A percentile compares a stretch with the other conserved stretches of the same genome.
phyloP scores from a whole-genome alignment of 352 stramenopile species.

The Pseudoperonospora humuli region DNA sequence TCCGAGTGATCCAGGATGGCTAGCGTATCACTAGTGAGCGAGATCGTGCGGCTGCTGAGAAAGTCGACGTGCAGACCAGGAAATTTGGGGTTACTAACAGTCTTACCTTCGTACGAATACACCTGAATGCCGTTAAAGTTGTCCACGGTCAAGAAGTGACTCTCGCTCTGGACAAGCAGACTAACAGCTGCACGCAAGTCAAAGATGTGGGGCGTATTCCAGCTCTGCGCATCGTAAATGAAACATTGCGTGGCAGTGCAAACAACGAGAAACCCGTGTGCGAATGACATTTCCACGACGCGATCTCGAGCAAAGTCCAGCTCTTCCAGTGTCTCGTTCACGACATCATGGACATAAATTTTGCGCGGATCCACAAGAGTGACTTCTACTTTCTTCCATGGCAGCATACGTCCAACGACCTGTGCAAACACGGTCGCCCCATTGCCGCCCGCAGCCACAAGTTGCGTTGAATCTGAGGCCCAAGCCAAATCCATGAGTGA shows the following conservation, averaged over 20 bases:
- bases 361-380: constrained; percentile 77
- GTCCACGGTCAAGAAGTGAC: no score
- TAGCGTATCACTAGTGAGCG: constrained; percentile 83
- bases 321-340: constrained; percentile 87
- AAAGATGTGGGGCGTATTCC: constrained; percentile 91
- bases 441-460: no score
- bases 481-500: no score
- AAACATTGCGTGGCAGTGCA: constrained; percentile 89
- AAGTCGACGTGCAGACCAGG: constrained; percentile 84
- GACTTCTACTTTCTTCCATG: constrained; percentile 87
- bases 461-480: no score
- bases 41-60: constrained; percentile 77
- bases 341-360: constrained; percentile 84
- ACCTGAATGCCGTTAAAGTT: constrained; percentile 85
- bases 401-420: constrained; percentile 75
- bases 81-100: constrained; percentile 82
- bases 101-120: constrained; percentile 90
- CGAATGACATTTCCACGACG: constrained; percentile 90
- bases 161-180: no score
- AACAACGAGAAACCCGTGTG: constrained; percentile 87
- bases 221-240: constrained; percentile 89
- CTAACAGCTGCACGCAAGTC: constrained; percentile 86
- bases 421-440: no score
- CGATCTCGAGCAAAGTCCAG: constrained; percentile 88
- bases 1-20: no score